phyloP scores from a whole-genome alignment of 495 filamentous ascomycete genomes.

The Pyronema omphalodes region DNA sequence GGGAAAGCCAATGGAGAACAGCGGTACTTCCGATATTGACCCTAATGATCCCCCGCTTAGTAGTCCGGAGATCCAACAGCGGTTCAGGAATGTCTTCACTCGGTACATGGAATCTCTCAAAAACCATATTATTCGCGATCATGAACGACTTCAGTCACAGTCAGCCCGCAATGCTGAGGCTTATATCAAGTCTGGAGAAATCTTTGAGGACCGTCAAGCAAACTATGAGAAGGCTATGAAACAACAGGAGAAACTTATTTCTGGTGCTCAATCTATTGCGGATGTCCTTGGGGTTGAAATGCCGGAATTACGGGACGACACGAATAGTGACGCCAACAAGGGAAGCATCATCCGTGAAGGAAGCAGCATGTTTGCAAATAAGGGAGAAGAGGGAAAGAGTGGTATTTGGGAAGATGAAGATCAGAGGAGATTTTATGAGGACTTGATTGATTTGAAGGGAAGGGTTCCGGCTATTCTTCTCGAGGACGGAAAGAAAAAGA shows the following conservation, averaged over 20 bases:
- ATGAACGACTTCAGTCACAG: slow-evolving; percentile 65
- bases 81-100: slow-evolving; percentile 72
- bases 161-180: slow-evolving; percentile 89
- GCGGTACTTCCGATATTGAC: slow-evolving; percentile 24
- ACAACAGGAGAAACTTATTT: slow-evolving; percentile 71
- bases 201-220: slow-evolving; percentile 92
- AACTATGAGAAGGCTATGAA: slow-evolving; percentile 89
- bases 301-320: slow-evolving; percentile 76
- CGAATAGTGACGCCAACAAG: slow-evolving; percentile 40
- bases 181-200: slow-evolving; percentile 95
- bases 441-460: slow-evolving; percentile 82
- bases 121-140: slow-evolving; percentile 68
- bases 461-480: slow-evolving; percentile 85
- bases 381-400: slow-evolving; percentile 72
- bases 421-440: slow-evolving; percentile 93
- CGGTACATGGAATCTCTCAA: slow-evolving; percentile 92
- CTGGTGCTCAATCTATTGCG: slow-evolving; percentile 79
- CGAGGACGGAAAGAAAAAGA: slow-evolving; percentile 93
- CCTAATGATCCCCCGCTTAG: slow-evolving; percentile 53
- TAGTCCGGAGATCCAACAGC: slow-evolving; percentile 55
- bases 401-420: slow-evolving; percentile 99
- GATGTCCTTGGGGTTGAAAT: slow-evolving; percentile 84
- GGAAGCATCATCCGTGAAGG: slow-evolving; percentile 34
- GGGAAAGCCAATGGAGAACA: slow-evolving; percentile 26
- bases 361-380: slow-evolving; percentile 81